Conservation (phyloP, 2,329 filamentous ascomycete species). For the Hypomyces perniciosus region DNA sequence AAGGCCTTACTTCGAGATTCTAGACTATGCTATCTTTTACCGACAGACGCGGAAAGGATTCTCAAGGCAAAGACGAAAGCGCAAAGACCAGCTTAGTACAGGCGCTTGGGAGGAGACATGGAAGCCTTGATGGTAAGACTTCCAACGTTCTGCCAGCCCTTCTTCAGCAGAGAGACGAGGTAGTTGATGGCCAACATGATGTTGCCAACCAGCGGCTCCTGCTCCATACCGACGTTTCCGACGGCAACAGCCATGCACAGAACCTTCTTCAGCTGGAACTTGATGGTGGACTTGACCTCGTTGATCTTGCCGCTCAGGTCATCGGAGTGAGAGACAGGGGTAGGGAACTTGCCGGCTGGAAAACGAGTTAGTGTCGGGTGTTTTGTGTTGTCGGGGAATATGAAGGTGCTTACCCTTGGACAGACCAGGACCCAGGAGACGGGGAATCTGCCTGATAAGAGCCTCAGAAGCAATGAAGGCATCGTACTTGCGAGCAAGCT, state of each 20-base stretch:
- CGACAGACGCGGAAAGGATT: not conserved
- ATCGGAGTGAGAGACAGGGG: conserved; percentile 93
- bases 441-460: conserved; percentile 99
- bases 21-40: conserved; percentile 9
- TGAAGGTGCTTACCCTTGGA: conserved; percentile 72
- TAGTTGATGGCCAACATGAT: conserved; percentile 99
- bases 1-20: conserved; percentile 9
- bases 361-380: conserved; percentile 21
- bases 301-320: conserved; percentile 92
- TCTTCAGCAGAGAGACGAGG: conserved; percentile 98
- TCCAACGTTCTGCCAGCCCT: conserved; percentile 99
- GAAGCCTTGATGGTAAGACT: conserved; percentile 99
- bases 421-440: conserved; percentile 97
- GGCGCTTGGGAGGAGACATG: conserved; percentile 97
- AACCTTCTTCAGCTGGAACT: conserved; percentile 99
- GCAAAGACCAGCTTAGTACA: conserved; percentile 64
- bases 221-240: conserved; percentile 94
- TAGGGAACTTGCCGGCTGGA: conserved; percentile 97
- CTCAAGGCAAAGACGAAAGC: conserved; percentile 14
- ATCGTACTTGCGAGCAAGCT: conserved; percentile 99
- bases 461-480: conserved; percentile 96
- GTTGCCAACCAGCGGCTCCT: conserved; percentile 95
- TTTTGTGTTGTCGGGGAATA: too few relatives aligned
- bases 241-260: conserved; percentile 99
- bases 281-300: conserved; percentile 99